A percentile compares a stretch with the other conserved stretches of the same genome.
phyloP scores from a whole-genome alignment of 352 stramenopile genomes.

The Globisporangium polare region DNA sequence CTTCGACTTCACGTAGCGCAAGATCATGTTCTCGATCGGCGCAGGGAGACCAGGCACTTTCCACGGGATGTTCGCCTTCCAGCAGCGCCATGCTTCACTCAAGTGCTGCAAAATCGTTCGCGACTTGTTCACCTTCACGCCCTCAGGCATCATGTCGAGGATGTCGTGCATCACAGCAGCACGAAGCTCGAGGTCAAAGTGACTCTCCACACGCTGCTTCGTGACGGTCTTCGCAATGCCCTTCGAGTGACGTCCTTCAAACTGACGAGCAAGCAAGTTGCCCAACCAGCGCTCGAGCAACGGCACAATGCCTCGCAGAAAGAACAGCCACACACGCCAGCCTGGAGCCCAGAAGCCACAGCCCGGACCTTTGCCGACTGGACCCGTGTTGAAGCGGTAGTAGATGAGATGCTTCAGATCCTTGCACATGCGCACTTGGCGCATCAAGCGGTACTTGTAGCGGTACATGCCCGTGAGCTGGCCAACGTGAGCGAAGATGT shows the following conservation, averaged over 20 bases:
- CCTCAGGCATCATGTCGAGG: conserved; percentile 99
- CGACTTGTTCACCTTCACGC: conserved; percentile 99
- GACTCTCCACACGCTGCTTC: conserved; percentile 99
- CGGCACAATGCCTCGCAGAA: conserved; percentile 98
- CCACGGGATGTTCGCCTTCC: conserved; percentile 99
- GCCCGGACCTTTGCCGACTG: conserved; percentile 98
- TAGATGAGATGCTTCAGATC: conserved; percentile 99
- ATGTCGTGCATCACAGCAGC: conserved; percentile 99
- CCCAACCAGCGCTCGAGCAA: conserved; percentile 98
- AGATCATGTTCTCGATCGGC: conserved; percentile 99
- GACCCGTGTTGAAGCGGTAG: conserved; percentile 99
- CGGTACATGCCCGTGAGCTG: conserved; percentile 99
- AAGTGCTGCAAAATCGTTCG: conserved; percentile 98
- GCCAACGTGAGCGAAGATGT: conserved; percentile 99
- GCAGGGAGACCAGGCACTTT: conserved; percentile 99
- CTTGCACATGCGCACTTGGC: conserved; percentile 98
- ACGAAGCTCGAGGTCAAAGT: conserved; percentile 99
- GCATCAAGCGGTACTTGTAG: conserved; percentile 99
- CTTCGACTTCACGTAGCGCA: conserved; percentile 99
- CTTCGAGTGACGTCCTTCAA: conserved; percentile 99
- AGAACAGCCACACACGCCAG: conserved; percentile 99
- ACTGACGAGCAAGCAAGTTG: conserved; percentile 98
- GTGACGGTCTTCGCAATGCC: conserved; percentile 99
- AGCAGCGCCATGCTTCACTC: conserved; percentile 98
- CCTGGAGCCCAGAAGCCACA: conserved; percentile 99